phyloP scores from a whole-genome alignment of 768 basidiomycete genomes.

The Russula brevipes region DNA sequence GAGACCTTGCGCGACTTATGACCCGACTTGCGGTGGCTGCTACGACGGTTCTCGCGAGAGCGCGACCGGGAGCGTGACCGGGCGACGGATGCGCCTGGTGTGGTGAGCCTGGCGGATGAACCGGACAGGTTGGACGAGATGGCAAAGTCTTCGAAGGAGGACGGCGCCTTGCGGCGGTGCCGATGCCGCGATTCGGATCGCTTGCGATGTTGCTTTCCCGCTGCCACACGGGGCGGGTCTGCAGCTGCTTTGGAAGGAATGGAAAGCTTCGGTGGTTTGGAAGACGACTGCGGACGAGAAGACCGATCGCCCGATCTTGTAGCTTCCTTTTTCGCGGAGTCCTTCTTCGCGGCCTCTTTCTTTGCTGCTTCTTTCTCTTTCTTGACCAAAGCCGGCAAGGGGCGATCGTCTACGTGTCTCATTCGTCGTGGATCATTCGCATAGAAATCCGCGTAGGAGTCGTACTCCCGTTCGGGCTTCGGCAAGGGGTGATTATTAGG shows the following conservation, averaged over 20 bases:
- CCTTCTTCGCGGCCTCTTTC: too few species aligned
- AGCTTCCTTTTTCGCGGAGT: neutral
- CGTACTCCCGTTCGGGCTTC: slow-evolving; percentile 18
- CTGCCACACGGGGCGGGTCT: slow-evolving; percentile 8
- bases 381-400: slow-evolving; percentile 15
- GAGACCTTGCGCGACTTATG: slow-evolving; percentile 15
- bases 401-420: slow-evolving; percentile 19
- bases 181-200: slow-evolving; percentile 7
- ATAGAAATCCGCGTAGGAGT: slow-evolving; percentile 20
- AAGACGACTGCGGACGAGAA: slow-evolving; percentile 12
- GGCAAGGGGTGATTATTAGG: slow-evolving; percentile 16
- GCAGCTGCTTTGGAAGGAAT: slow-evolving; percentile 10
- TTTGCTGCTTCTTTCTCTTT: neutral
- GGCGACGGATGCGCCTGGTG: slow-evolving; percentile 13
- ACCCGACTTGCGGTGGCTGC: slow-evolving; percentile 8
- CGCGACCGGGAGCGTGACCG: slow-evolving; percentile 17
- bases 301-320: neutral
- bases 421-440: slow-evolving; percentile 17
- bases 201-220: slow-evolving; percentile 4
- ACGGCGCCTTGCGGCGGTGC: neutral
- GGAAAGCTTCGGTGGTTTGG: slow-evolving; percentile 7
- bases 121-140: slow-evolving; percentile 21
- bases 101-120: slow-evolving; percentile 23
- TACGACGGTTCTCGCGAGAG: slow-evolving; percentile 1
- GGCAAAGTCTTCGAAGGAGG: slow-evolving; percentile 19